These are phyloP conservation scores for Fennellomyces sp. DNA, from an alignment of 371 early-diverging fungal species.

Conservation along the genomic window DNA sequence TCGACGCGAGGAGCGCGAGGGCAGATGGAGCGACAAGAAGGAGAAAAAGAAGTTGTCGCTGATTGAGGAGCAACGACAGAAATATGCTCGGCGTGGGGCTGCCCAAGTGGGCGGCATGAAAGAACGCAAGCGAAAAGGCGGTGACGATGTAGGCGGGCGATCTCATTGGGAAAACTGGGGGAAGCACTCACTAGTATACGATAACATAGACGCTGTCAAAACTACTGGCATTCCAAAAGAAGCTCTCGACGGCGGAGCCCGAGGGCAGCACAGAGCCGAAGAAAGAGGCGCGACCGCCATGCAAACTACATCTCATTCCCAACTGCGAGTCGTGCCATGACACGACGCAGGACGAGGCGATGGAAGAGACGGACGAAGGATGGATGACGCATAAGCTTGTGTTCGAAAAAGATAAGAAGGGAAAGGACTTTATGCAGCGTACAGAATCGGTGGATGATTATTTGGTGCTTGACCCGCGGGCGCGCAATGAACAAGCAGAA, in stretches of 20 bases:
- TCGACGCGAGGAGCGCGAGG: constrained; percentile 17
- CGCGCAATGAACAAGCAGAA: constrained; percentile 42
- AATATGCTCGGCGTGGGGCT: constrained; percentile 46
- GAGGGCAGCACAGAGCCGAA: background rate
- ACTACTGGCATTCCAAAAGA: constrained; percentile 48
- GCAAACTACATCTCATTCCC: constrained; percentile 66
- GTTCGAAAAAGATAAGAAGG: constrained; percentile 70
- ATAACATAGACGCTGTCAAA: constrained; percentile 41
- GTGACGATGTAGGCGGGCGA: constrained; percentile 21
- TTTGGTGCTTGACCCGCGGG: constrained; percentile 76
- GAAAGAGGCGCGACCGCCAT: constrained; percentile 40
- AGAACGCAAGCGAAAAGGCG: constrained; percentile 34
- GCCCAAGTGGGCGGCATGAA: constrained; percentile 29
- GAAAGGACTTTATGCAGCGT: constrained; percentile 63
- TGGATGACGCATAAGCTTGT: constrained; percentile 76
- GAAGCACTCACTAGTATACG: background rate
- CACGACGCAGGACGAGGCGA: constrained; percentile 4
- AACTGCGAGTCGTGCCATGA: constrained; percentile 68
- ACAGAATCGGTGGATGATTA: constrained; percentile 73
- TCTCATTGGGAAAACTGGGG: background rate
- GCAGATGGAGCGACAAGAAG: constrained; percentile 11
- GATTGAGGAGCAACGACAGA: constrained; percentile 56
- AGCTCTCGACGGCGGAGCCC: constrained; percentile 28
- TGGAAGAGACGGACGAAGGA: constrained; percentile 48
- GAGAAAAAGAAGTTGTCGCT: constrained; percentile 50